Percentiles rank a stretch among this genome's conserved stretches.
phyloP scores from a whole-genome alignment of 305 asterid genomes.

The Rubia peregrina region DNA sequence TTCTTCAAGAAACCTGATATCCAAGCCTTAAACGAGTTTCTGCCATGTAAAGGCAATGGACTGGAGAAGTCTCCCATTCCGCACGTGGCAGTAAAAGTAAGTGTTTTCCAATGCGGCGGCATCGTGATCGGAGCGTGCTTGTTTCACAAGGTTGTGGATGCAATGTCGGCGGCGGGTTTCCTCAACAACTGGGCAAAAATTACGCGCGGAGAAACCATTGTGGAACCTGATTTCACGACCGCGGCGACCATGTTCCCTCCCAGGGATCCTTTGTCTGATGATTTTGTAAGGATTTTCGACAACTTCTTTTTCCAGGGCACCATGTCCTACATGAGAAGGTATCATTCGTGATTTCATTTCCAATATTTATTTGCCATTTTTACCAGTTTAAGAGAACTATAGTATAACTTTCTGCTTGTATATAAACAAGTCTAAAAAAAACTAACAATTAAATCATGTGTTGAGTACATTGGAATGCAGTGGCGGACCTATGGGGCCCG shows the following conservation, averaged over 20 bases:
- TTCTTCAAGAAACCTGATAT: constrained; percentile 21
- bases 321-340: constrained; percentile 19
- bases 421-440: too few relatives aligned
- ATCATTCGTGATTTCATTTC: neutral
- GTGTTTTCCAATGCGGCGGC: constrained; percentile 23
- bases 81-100: constrained; percentile 14
- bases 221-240: constrained; percentile 16
- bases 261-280: constrained; percentile 14
- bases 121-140: constrained; percentile 22
- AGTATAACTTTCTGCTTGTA: too few relatives aligned
- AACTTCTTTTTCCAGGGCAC: constrained; percentile 24
- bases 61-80: constrained; percentile 12
- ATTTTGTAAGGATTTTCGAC: constrained; percentile 18
- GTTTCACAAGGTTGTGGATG: constrained; percentile 25
- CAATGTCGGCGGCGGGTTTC: constrained; percentile 9
- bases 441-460: too few relatives aligned
- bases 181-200: constrained; percentile 22
- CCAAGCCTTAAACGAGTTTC: constrained; percentile 16
- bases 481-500: too few relatives aligned
- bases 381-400: neutral
- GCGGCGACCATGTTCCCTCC: constrained; percentile 16
- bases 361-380: neutral
- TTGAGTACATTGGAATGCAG: too few relatives aligned
- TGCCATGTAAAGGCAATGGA: constrained; percentile 19
- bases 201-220: constrained; percentile 10